Conservation (phyloP, 352 stramenopile genomes). For the Pythium plurisporium region DNA sequence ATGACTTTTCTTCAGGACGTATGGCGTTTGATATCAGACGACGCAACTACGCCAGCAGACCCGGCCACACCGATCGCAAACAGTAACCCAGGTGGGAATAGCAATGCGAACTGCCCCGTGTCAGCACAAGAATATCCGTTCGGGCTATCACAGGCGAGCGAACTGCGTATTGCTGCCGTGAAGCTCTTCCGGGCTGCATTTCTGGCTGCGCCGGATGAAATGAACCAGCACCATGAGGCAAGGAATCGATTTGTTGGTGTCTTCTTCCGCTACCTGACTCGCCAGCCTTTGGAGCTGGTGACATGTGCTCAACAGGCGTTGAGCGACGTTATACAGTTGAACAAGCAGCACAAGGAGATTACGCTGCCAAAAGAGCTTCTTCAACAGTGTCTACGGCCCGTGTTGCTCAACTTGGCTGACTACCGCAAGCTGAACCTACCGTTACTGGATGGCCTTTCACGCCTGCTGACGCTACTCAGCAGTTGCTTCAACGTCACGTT, state of each 20-base stretch:
- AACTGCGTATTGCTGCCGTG: slow-evolving; percentile 86
- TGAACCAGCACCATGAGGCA: slow-evolving; percentile 83
- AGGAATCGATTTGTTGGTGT: slow-evolving; percentile 84
- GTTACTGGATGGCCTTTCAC: slow-evolving; percentile 91
- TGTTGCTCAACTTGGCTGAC: slow-evolving; percentile 95
- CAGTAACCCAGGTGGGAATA: not conserved
- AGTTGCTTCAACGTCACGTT: slow-evolving; percentile 98
- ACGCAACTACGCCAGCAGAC: slow-evolving; percentile 17
- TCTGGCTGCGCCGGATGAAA: slow-evolving; percentile 69
- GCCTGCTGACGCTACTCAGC: slow-evolving; percentile 92
- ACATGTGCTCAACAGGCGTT: slow-evolving; percentile 77
- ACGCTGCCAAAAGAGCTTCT: slow-evolving; percentile 94
- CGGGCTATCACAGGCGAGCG: slow-evolving; percentile 68
- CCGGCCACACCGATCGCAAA: not conserved
- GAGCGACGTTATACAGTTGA: slow-evolving; percentile 77
- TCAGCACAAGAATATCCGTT: slow-evolving; percentile 86
- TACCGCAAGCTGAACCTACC: slow-evolving; percentile 95
- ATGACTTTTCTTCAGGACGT: slow-evolving; percentile 84
- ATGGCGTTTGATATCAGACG: slow-evolving; percentile 80
- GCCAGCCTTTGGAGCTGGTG: slow-evolving; percentile 77
- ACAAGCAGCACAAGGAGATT: slow-evolving; percentile 85
- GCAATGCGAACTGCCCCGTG: slow-evolving; percentile 24
- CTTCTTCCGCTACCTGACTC: slow-evolving; percentile 90
- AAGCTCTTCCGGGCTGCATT: slow-evolving; percentile 85
- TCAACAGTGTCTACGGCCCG: slow-evolving; percentile 93